These are phyloP conservation scores for Nematodospora anomalae DNA, from an alignment of 1,139 yeast species.

Conservation along the genomic window DNA sequence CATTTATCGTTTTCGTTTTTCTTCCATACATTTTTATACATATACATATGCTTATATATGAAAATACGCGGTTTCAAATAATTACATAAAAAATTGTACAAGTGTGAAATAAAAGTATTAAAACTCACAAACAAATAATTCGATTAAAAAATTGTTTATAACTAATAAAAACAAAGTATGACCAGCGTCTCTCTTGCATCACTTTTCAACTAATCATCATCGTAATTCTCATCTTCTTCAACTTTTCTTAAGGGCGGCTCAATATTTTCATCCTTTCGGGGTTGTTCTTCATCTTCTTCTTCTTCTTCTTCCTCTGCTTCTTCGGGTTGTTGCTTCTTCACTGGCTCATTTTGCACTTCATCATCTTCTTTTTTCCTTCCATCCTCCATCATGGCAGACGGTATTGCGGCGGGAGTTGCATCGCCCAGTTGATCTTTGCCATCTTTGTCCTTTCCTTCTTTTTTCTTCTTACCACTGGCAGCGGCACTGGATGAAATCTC, in stretches of 20 bases:
- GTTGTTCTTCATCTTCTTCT: conserved; percentile 41
- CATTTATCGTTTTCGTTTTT: too few relatives aligned
- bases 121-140: conserved; percentile 1
- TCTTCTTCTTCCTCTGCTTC: conserved; percentile 30
- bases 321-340: conserved; percentile 28
- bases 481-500: not conserved
- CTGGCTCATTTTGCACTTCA: conserved; percentile 10
- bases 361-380: conserved; percentile 1
- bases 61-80: too few relatives aligned
- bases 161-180: conserved; percentile 1
- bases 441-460: conserved; percentile 1
- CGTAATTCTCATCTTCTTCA: conserved; percentile 83
- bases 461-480: conserved; percentile 2
- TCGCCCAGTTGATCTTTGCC: conserved; percentile 2
- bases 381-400: not conserved
- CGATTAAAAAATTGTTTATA: too few relatives aligned
- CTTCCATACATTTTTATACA: too few relatives aligned
- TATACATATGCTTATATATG: not conserved
- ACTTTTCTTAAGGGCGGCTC: conserved; percentile 76
- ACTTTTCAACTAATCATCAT: conserved; percentile 51
- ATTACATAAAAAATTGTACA: not conserved
- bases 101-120: not conserved
- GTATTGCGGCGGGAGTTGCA: not conserved
- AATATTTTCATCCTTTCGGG: conserved; percentile 28
- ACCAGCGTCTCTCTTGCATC: not conserved